Evolutionary conservation across 768 basidiomycete genomes (phyloP), one percentile per base, ranked within the genome.

Genomic region (Tylopilus cervinicoccineus): DNA sequence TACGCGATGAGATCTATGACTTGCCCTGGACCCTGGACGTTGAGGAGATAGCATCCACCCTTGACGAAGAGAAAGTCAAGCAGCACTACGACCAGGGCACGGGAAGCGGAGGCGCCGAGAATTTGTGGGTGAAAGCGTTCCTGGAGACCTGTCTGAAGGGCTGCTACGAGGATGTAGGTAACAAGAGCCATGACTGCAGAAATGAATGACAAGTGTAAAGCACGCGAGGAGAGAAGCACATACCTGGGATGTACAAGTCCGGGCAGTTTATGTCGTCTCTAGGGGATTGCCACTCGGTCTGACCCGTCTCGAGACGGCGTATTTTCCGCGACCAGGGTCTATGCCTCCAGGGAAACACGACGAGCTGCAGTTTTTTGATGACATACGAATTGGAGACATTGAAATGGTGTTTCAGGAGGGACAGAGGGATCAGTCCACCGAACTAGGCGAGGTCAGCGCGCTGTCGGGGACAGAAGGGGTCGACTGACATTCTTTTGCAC

Each of bases 311-410:
- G 19, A 80, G 75, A 42, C 88, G 76, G 43, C 70, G 73, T 11
- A 84, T 63, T 51, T 81, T 80, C 8, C 95, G 76, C 2, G 83
- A 77, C 88, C 93, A 94, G 0, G 93, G 88, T 48, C 78, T 81
- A 64, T 98, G 94, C 36, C 83, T 68, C 96, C 96, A 98, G 0
- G 96, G 96, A 56, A 96, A 97, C n/a, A 98, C 71, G 13, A 99
- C 74, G 10, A 98, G 72, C 13, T 79, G 78, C 7, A 99, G 71
- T 64, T 98, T 99, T 58, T 78, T 78, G 36, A 97, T 83, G 47
- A 98, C 96, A 65, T 99, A 99, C 0, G 84, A 86, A 63, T 97
- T 97, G 13, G 90, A 92, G 10, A 99, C 96, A 66, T 96, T 92
- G 71, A 98, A 98, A 58, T 89, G 84, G 61, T 92, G 85, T 64